Evolutionary conservation across 2,329 filamentous ascomycete species (phyloP), one percentile per base, ranked within the genome.

Genomic region (Periconia macrospinosa): DNA sequence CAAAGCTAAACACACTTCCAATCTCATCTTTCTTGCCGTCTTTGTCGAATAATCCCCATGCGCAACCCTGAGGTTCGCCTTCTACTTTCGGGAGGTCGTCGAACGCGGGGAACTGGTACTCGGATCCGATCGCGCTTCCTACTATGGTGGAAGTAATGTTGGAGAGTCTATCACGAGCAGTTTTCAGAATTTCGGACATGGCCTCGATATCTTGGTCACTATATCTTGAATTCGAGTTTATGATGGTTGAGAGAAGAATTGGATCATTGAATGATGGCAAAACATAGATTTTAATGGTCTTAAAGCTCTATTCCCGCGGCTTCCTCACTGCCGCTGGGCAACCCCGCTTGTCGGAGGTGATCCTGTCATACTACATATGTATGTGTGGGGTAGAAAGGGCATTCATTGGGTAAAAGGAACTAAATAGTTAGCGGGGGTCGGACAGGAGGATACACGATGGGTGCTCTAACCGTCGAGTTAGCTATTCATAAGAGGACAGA

Each of bases 1-100:
- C 17, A 37, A 27, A 45, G 81, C 75, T 1, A 72, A 13, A 76
- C 6, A 79, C 72, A 53, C 81, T 77, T 19, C 82, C 82, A 1
- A 83, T 68, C 3, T 82, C 82, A 68, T 85, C 82, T 48, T 82
- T 70, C 47, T 67, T 67, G 8, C 68, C 69, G 19, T 70, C 57
- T 19, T 67, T 67, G 50, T 73, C 68, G 33, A 69, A 73, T 44
- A 71, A 65, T 0, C 69, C 69, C 69, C 70, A 73, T 33, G 67
- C 55, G 46, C 59, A 71, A 9, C 69, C 69, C 23, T 72, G 69
- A 1, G 70, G 70, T 64, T 69, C 62, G 6, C 63, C 63, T 19
- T 65, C 61, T 5, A 71, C 63, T 46, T 66, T 68, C 0, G 69
- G 69, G 2, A 70, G 50, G 2, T 71, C 62, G 49, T 72, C 69